phyloP scores from a whole-genome alignment of 495 filamentous ascomycete genomes.

The Parathielavia hyrcaniae region DNA sequence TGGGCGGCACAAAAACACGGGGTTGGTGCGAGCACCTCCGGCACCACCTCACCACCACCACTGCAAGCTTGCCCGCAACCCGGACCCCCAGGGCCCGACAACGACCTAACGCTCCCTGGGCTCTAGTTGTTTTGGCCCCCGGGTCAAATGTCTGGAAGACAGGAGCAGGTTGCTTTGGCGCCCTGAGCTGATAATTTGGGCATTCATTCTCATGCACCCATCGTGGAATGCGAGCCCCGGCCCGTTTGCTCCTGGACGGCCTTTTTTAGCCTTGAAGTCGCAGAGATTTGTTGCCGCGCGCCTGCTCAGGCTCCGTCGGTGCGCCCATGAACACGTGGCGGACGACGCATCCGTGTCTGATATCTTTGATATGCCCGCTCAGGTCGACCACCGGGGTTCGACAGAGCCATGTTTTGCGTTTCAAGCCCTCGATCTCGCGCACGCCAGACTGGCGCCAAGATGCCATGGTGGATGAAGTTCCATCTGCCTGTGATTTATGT shows the following conservation, averaged over 20 bases:
- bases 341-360: neutral
- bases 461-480: neutral
- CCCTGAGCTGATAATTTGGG: neutral
- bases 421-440: neutral
- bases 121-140: neutral
- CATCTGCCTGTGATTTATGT: neutral
- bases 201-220: neutral
- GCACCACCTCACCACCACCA: slow-evolving; percentile 13
- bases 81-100: neutral
- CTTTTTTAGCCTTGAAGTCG: neutral
- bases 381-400: no score
- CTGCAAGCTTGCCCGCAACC: neutral
- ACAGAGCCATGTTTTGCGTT: neutral
- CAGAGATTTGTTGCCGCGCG: slow-evolving; percentile 7
- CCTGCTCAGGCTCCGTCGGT: neutral
- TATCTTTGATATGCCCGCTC: neutral
- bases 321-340: slow-evolving; percentile 13
- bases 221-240: neutral
- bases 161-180: neutral
- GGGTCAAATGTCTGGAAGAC: no score
- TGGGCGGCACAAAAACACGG: slow-evolving; percentile 22
- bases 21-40: slow-evolving; percentile 17
- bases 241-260: neutral
- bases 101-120: neutral
- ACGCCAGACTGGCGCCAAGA: slow-evolving; percentile 3